Evolutionary conservation across 176 grass and related monocot genomes (phyloP).

Genomic region (Raddia distichophylla): DNA sequence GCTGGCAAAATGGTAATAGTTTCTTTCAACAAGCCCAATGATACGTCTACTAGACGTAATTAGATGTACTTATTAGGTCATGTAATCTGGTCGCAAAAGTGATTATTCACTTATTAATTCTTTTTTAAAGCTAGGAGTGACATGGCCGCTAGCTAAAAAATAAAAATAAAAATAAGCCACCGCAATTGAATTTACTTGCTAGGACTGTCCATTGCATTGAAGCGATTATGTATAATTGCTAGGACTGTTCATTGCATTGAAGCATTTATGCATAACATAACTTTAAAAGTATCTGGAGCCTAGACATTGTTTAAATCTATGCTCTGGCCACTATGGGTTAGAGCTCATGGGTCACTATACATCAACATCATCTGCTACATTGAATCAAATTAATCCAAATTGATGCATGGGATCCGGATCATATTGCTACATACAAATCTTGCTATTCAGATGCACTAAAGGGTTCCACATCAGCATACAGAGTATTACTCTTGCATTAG

Average conservation of each 20-base stretch:
- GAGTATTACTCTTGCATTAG: background rate
- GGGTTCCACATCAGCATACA: background rate
- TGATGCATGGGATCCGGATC: background rate
- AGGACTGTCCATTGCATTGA: background rate
- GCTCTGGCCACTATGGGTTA: background rate
- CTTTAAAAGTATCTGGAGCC: too few relatives aligned
- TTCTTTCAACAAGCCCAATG: background rate
- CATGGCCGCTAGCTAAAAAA: background rate
- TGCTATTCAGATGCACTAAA: background rate
- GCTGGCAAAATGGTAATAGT: background rate
- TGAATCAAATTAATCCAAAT: background rate
- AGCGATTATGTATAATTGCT: constrained; percentile 1
- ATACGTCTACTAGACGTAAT: background rate
- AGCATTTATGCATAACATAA: background rate
- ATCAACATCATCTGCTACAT: background rate
- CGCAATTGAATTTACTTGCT: constrained; percentile 7
- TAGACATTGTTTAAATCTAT: background rate
- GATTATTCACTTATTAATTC: background rate
- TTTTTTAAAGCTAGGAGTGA: background rate
- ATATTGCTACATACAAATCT: background rate
- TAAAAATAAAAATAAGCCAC: background rate
- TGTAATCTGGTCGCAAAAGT: background rate
- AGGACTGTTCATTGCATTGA: background rate
- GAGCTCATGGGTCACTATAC: background rate
- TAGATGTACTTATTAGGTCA: background rate